A percentile compares a stretch with the other conserved stretches of the same genome.
These are phyloP conservation scores for Macadamia integrifolia DNA, from an alignment of 164 flowering plant species.

Conservation along the genomic window DNA sequence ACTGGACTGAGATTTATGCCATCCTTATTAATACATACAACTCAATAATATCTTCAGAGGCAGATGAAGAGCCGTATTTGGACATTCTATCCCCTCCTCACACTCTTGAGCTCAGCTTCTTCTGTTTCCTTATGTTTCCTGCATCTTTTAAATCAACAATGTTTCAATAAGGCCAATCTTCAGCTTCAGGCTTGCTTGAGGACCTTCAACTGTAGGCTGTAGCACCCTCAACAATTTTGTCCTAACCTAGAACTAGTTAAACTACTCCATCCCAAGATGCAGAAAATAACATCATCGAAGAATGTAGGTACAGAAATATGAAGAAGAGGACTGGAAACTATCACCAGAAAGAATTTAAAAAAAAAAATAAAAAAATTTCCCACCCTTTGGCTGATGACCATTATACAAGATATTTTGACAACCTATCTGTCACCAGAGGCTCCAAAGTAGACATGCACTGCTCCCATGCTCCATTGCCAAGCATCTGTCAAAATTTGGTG, in stretches of 20 bases:
- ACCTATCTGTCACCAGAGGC: constrained; percentile 68
- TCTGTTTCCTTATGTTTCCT: neutral
- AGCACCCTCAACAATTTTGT: neutral
- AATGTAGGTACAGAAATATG: constrained; percentile 11
- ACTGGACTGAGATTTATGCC: too few relatives aligned
- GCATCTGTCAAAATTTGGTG: constrained; percentile 50
- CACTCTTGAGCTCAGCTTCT: too few relatives aligned
- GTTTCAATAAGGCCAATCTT: neutral
- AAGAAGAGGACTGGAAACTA: constrained; percentile 4
- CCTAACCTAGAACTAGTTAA: constrained; percentile 9
- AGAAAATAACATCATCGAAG: constrained; percentile 1
- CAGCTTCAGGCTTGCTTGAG: constrained; percentile 5
- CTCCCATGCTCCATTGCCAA: constrained; percentile 85
- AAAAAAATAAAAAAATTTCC: too few relatives aligned
- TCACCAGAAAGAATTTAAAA: constrained; percentile 8
- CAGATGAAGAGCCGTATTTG: constrained; percentile 16
- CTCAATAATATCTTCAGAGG: too few relatives aligned
- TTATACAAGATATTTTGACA: constrained; percentile 67
- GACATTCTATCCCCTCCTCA: neutral
- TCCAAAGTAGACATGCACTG: constrained; percentile 90
- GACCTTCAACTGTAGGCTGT: neutral
- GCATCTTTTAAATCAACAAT: neutral
- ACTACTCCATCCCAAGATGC: neutral
- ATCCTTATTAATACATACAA: too few relatives aligned
- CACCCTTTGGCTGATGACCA: neutral